Conservation (phyloP, 345 rosid species). For the Rhodomyrtus tomentosa region DNA sequence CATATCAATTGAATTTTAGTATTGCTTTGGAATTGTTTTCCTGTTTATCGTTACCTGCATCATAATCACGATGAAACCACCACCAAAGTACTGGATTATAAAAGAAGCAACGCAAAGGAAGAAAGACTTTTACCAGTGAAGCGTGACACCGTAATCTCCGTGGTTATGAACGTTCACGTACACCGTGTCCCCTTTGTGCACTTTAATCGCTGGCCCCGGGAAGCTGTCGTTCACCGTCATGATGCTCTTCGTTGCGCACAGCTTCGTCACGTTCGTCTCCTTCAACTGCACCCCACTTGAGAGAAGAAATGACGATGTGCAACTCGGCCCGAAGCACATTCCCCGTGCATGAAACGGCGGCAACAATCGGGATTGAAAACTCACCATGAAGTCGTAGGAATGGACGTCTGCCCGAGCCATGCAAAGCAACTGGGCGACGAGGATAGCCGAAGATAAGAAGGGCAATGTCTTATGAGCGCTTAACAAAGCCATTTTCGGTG, state of each 20-base stretch:
- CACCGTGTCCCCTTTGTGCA: conserved; percentile 19
- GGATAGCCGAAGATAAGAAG: neutral
- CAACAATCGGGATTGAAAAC: neutral
- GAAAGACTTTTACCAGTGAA: conserved; percentile 16
- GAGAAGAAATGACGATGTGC: neutral
- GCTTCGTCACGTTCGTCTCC: conserved; percentile 9
- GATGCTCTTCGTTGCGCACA: conserved; percentile 9
- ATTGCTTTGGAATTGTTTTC: no score
- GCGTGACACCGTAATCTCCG: conserved; percentile 18
- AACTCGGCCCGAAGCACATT: neutral
- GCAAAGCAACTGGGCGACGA: neutral
- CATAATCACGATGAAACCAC: neutral
- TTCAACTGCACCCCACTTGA: conserved; percentile 2
- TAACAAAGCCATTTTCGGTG: neutral
- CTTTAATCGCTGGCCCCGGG: conserved; percentile 17
- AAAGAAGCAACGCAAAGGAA: neutral
- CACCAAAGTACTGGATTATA: neutral
- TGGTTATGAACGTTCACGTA: conserved; percentile 14
- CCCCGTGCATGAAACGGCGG: neutral
- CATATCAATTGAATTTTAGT: no score
- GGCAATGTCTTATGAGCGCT: neutral
- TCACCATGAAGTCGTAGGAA: neutral
- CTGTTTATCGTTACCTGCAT: no score
- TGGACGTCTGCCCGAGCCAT: conserved; percentile 1
- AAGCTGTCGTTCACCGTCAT: conserved; percentile 13